Evolutionary conservation across 257 asterid species (phyloP), one percentile per base, ranked within the genome.

Genomic region (Anisodus acutangulus): DNA sequence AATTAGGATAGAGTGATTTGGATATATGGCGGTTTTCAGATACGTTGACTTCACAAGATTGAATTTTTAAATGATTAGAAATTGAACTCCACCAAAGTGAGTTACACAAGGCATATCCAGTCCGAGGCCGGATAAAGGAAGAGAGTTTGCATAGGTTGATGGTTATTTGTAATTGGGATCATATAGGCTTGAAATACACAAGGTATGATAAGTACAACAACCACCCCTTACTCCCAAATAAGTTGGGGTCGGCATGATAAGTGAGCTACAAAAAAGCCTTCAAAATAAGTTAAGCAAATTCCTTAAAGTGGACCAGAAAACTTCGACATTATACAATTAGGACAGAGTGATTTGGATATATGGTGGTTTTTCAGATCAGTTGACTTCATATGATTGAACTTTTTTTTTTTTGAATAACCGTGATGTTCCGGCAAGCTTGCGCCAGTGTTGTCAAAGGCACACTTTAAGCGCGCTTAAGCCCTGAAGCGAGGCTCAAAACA

Each of bases 191-290:
- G 41, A 41, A 53, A 78, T 78, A 76, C 64, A 78, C 49, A 53
- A 53, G 26, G 64, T 41, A 76, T 19, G 81, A 51, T 76, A 76
- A 51, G 26, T 13, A 39, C 78, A 39, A 8, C 3, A 9, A 70
- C 15, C 17, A 41, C 4, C 35, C 35, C 78, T 17, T 15, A 17
- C 0, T 41, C 55, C 2, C 78, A 70, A 69, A 69, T 31, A 69
- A 70, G 31, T 70, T 43, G 43, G 35, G 22, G 55, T 70, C 8
- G 0, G 5, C 64, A 53, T 74, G 26, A 53, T 74, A 49, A 49
- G 62, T 51, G 11, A 51, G 81, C 81, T 10, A 74, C 7, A 19
- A 70, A 70, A 70, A 39, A 70, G 3, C 76, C 76, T 68, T 68
- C 13, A 55, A 55, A 15, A 55, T 5, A 17, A 15, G 13, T 60